Conservation (phyloP, 306 rosid species). For the Prunus mume region DNA sequence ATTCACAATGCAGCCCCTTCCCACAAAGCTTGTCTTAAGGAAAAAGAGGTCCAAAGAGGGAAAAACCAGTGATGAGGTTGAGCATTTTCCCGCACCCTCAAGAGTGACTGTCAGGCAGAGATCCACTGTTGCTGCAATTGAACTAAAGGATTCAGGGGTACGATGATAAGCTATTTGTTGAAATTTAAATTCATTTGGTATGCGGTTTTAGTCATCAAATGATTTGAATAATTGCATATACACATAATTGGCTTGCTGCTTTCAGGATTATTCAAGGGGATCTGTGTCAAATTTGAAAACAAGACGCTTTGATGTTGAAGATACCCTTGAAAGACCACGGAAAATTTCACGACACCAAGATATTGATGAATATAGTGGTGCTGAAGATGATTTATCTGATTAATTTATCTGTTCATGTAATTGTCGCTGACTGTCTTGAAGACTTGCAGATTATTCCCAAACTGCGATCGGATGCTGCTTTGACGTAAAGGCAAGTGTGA, state of each 20-base stretch:
- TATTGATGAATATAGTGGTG: conserved; percentile 72
- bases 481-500: conserved; percentile 18
- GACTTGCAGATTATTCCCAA: conserved; percentile 17
- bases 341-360: conserved; percentile 54
- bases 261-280: conserved; percentile 66
- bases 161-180: conserved; percentile 16
- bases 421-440: conserved; percentile 25
- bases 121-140: conserved; percentile 67
- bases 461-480: conserved; percentile 14
- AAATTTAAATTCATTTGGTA: not conserved
- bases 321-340: conserved; percentile 57
- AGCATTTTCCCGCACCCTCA: conserved; percentile 80
- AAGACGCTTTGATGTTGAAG: conserved; percentile 57
- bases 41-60: conserved; percentile 95
- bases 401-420: conserved; percentile 34
- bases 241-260: conserved; percentile 13
- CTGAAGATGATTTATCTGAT: conserved; percentile 85
- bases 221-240: not conserved
- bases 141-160: conserved; percentile 81
- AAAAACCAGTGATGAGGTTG: conserved; percentile 75
- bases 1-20: conserved; percentile 77
- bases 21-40: conserved; percentile 80
- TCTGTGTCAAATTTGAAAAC: conserved; percentile 41
- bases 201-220: conserved; percentile 1
- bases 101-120: conserved; percentile 78